Conservation (phyloP, 441 rosid species). For the Euphorbia neoarborescens region DNA sequence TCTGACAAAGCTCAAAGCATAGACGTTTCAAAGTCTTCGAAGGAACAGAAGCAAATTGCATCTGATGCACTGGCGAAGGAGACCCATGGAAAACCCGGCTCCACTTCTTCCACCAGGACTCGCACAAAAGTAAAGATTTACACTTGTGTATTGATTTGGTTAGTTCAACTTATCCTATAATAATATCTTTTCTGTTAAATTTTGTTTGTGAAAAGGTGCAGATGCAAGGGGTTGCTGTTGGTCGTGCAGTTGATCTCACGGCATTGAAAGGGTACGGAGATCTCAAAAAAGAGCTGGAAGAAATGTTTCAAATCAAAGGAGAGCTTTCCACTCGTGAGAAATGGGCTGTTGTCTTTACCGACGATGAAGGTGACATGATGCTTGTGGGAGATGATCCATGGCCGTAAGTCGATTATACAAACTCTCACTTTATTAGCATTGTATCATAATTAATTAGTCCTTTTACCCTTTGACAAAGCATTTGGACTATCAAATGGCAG, state of each 20-base stretch:
- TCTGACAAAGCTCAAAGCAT: slow-evolving; percentile 31
- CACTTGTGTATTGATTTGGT: background rate
- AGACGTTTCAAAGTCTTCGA: slow-evolving; percentile 23
- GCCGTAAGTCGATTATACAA: slow-evolving; percentile 44
- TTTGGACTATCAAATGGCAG: slow-evolving; percentile 27
- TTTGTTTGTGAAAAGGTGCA: slow-evolving; percentile 48
- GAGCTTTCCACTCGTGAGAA: slow-evolving; percentile 48
- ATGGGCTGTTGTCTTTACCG: slow-evolving; percentile 75
- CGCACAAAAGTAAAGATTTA: slow-evolving; percentile 58
- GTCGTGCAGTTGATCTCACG: slow-evolving; percentile 75
- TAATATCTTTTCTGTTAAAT: background rate
- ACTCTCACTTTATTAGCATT: background rate
- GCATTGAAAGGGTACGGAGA: slow-evolving; percentile 54
- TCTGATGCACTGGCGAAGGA: slow-evolving; percentile 29
- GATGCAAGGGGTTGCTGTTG: slow-evolving; percentile 89
- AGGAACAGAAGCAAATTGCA: slow-evolving; percentile 35
- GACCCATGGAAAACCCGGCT: slow-evolving; percentile 30
- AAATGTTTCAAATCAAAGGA: slow-evolving; percentile 77
- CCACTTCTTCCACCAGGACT: slow-evolving; percentile 45
- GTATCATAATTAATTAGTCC: background rate
- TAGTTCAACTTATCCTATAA: background rate
- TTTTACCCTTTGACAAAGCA: background rate
- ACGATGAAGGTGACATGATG: slow-evolving; percentile 86
- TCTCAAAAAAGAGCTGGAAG: slow-evolving; percentile 56
- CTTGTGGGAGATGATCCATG: slow-evolving; percentile 87